phyloP scores from a whole-genome alignment of 495 filamentous ascomycete species.

The Annulohypoxylon moriforme region DNA sequence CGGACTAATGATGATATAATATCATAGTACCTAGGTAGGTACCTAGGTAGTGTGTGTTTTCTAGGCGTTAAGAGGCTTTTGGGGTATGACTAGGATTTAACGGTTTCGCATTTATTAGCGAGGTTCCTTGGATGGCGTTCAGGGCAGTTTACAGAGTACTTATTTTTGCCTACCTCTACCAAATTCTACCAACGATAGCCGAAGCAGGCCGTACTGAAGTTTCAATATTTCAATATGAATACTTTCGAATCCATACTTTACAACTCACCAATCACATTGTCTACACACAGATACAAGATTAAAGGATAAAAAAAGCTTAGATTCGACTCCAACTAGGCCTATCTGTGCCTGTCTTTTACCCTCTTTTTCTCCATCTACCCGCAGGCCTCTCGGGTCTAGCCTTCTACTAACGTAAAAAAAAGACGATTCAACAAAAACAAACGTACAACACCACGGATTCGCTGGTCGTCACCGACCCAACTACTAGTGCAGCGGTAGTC shows the following conservation, averaged over 20 bases:
- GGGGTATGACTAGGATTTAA: constrained; percentile 16
- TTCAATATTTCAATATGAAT: not conserved
- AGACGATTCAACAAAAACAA: constrained; percentile 28
- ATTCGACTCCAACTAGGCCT: too few species aligned
- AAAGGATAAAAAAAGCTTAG: too few species aligned
- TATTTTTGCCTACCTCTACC: constrained; percentile 3
- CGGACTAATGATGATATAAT: constrained; percentile 12
- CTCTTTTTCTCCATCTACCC: too few species aligned
- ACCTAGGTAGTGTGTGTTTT: not conserved
- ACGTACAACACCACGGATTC: constrained; percentile 61
- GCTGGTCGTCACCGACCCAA: constrained; percentile 63
- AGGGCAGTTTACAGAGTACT: constrained; percentile 2
- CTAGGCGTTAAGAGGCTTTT: not conserved
- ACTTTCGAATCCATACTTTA: not conserved
- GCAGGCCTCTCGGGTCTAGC: too few species aligned
- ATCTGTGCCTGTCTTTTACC: too few species aligned
- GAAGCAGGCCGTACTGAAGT: constrained; percentile 16
- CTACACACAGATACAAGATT: too few species aligned
- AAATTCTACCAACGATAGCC: constrained; percentile 8
- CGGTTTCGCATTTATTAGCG: not conserved
- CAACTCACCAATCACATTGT: too few species aligned
- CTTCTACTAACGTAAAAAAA: too few species aligned
- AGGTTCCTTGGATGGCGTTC: constrained; percentile 22
- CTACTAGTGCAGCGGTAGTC: constrained; percentile 56
- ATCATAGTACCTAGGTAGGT: not conserved